These are phyloP conservation scores for Fusarium denticulatum DNA, from an alignment of 2,329 filamentous ascomycete species.

Conservation along the genomic window DNA sequence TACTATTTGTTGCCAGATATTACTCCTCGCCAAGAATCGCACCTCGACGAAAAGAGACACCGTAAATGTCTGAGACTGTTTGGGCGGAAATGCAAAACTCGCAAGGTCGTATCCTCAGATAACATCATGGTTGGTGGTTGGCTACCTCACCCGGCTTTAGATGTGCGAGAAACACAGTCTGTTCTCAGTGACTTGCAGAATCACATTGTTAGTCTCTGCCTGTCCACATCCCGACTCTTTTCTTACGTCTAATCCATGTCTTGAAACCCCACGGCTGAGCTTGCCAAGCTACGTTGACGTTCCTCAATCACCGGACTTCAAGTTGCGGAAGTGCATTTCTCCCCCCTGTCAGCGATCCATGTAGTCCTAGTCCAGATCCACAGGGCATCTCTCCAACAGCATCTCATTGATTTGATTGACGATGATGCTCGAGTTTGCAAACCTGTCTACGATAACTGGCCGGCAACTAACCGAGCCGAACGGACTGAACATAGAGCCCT, in stretches of 20 bases:
- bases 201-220: background rate
- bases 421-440: background rate
- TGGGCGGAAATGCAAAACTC: conserved; percentile 28
- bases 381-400: conserved; percentile 19
- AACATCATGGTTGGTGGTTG: conserved; percentile 8
- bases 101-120: conserved; percentile 1
- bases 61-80: background rate
- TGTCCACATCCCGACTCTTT: conserved; percentile 11
- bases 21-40: conserved; percentile 5
- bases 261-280: conserved; percentile 1
- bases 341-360: conserved; percentile 25
- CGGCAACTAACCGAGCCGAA: conserved; percentile 65
- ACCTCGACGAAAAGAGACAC: background rate
- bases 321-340: conserved; percentile 26
- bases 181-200: background rate
- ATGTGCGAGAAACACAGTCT: conserved; percentile 32
- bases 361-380: conserved; percentile 8
- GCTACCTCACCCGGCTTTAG: conserved; percentile 28
- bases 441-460: conserved; percentile 54
- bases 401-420: conserved; percentile 19
- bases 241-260: conserved; percentile 12
- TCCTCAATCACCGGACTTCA: conserved; percentile 30
- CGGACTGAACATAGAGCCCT: conserved; percentile 73
- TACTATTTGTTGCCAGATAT: conserved; percentile 25
- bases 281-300: background rate